Evolutionary conservation across 345 rosid genomes (phyloP).

Genomic region (sweet orange (Citrus sinensis)): DVS_A1.0 CM039165.1:37761501-37762000

Average conservation of each 20-base stretch:
- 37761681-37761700: conserved; percentile 39
- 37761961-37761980: conserved; percentile 14
- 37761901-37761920: neutral
- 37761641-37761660: neutral
- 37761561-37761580: conserved; percentile 37
- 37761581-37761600: neutral
- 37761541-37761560: conserved; percentile 37
- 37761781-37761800: conserved; percentile 40
- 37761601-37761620: neutral
- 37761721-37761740: conserved; percentile 34
- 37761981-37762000: neutral
- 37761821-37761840: conserved; percentile 30
- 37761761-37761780: conserved; percentile 42
- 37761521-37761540: conserved; percentile 17
- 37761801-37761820: conserved; percentile 34
- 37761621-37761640: neutral
- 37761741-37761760: conserved; percentile 26
- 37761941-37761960: conserved; percentile 13
- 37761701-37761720: conserved; percentile 27
- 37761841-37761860: neutral
- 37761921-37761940: conserved; percentile 27
- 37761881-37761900: neutral
- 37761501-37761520: conserved; percentile 49
- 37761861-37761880: neutral
- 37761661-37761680: conserved; percentile 9